These are phyloP conservation scores for Exophiala lecanii-corni DNA, from an alignment of 2,329 filamentous ascomycete species.

Conservation along the genomic window DNA sequence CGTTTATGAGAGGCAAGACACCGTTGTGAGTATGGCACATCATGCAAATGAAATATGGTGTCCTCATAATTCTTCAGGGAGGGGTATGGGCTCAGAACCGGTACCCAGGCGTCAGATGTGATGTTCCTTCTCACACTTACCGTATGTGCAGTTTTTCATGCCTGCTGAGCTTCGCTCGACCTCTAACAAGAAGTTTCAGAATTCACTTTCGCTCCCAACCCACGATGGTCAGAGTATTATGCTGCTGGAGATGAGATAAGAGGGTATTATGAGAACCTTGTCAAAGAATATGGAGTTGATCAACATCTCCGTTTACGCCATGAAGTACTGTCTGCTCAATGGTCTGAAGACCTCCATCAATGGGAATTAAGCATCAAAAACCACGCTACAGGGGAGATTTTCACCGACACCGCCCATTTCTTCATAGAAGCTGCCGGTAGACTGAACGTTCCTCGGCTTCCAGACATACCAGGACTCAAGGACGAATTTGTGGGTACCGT, in stretches of 20 bases:
- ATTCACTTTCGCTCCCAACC: conserved; percentile 43
- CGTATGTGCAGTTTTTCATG: too few species aligned
- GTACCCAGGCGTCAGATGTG: conserved; percentile 24
- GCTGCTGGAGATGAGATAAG: conserved; percentile 13
- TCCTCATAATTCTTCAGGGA: too few species aligned
- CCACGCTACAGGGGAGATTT: conserved; percentile 3
- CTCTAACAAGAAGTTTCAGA: conserved; percentile 24
- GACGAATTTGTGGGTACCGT: conserved; percentile 27
- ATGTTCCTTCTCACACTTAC: conserved; percentile 46
- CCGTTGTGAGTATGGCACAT: conserved; percentile 17
- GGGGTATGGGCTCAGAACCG: conserved; percentile 20
- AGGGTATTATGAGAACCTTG: conserved; percentile 13
- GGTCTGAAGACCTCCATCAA: conserved; percentile 8
- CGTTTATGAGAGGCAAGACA: conserved; percentile 14
- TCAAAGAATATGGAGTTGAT: conserved; percentile 16
- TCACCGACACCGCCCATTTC: conserved; percentile 36
- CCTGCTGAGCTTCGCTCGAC: not conserved
- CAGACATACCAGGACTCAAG: conserved; percentile 25
- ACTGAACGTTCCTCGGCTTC: conserved; percentile 49
- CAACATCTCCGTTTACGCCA: conserved; percentile 23
- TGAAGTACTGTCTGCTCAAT: conserved; percentile 12
- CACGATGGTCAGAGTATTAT: conserved; percentile 30
- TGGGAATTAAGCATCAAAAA: conserved; percentile 5
- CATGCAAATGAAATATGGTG: too few species aligned
- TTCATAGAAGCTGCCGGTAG: conserved; percentile 56